Evolutionary conservation across 371 early-diverging fungal genomes (phyloP), one percentile per base, ranked within the genome.

Genomic region (Actinomortierella wolfii): DNA sequence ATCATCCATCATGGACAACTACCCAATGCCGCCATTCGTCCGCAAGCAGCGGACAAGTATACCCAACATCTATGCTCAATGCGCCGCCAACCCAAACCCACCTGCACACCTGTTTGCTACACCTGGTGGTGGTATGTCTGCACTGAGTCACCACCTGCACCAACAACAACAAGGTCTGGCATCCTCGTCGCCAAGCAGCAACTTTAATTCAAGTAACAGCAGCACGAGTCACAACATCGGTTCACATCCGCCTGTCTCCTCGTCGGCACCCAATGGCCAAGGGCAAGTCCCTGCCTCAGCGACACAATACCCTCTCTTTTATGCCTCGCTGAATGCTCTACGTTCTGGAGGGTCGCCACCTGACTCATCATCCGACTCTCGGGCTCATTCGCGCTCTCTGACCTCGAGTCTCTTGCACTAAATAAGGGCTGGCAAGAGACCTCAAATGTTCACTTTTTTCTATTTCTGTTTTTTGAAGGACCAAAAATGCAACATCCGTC

Each of bases 21-120:
- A 70, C 50, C 57, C 57, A 3, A 61, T 71, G 71, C 71, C 71
- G 9, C 71, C 71, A n/a, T 71, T 71, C 57, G 54, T 67, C 45
- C 74, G 74, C 25, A 73, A 73, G 54, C 67, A 73, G 51, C 59
- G 74, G 46, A 63, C 67, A 43, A 67, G 67, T 51, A 67, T 66
- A 66, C 74, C 74, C 62, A 73, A 73, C 44, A 73, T 73, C 44
- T 73, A 73, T 34, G 67, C 64, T 11, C 74, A 73, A 18, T 73
- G 74, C 23, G 56, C 74, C 3, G 51, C 64, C 21, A 73, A 66
- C 29, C 64, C 67, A 14, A 66, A 73, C 41, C 67, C 67, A 45
- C 64, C 54, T 0, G 46, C 40, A 18, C 49, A 51, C 11, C 64
- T 62, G 34, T 53, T 59, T 43, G 57, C 59, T 39, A 42, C 54